Conservation (phyloP, 129 eudicot genomes). For the Calendula officinalis region DNA sequence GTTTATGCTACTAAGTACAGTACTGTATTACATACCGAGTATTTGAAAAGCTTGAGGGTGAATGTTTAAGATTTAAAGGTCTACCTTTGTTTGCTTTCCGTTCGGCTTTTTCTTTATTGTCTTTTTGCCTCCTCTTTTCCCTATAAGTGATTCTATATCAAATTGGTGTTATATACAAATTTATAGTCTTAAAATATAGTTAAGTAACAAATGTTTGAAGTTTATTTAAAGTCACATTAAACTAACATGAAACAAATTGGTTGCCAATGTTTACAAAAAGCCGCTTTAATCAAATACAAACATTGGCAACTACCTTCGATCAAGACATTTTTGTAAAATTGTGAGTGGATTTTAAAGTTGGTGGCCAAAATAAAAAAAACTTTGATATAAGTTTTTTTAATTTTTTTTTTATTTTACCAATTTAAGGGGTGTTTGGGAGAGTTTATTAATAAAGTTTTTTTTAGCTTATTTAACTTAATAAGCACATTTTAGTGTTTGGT, state of each 20-base stretch:
- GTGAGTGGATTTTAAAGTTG: too few species aligned
- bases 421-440: too few species aligned
- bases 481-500: too few species aligned
- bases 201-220: not conserved
- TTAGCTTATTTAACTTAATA: too few species aligned
- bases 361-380: too few species aligned
- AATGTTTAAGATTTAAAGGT: not conserved
- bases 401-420: too few species aligned
- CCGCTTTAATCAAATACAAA: not conserved
- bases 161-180: not conserved
- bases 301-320: not conserved
- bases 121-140: conserved; percentile 14
- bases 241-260: not conserved
- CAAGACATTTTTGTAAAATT: not conserved
- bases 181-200: not conserved
- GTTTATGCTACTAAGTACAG: not conserved
- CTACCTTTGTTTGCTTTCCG: conserved; percentile 1
- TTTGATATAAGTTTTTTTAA: too few species aligned
- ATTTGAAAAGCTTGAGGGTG: conserved; percentile 4
- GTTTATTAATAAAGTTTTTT: too few species aligned
- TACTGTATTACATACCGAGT: not conserved
- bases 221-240: not conserved
- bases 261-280: not conserved
- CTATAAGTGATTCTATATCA: conserved; percentile 6
- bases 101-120: conserved; percentile 21